phyloP scores from a whole-genome alignment of 306 rosid species.

The Dalbergia oliveri region DNA sequence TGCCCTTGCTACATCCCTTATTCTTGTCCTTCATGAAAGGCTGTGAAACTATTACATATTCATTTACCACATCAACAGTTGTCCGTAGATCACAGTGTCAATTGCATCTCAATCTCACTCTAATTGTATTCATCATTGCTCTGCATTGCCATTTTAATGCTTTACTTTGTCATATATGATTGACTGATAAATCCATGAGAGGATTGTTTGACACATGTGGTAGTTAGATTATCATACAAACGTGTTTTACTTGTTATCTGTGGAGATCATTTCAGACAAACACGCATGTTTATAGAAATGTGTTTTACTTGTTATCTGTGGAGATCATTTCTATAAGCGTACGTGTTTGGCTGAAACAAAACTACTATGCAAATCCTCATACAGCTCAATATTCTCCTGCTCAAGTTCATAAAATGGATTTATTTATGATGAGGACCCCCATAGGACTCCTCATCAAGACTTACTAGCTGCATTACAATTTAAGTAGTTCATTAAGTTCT shows the following conservation, averaged over 20 bases:
- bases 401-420: neutral
- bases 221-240: too few species aligned
- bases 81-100: neutral
- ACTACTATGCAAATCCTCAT: too few species aligned
- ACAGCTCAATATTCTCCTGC: neutral
- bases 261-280: too few species aligned
- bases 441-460: neutral
- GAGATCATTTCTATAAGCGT: too few species aligned
- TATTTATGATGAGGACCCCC: slow-evolving; percentile 2
- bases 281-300: too few species aligned
- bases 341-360: too few species aligned
- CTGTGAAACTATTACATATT: neutral
- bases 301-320: too few species aligned
- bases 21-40: neutral
- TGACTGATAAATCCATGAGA: neutral
- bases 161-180: neutral
- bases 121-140: too few species aligned
- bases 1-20: neutral
- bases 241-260: too few species aligned
- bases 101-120: slow-evolving; percentile 7
- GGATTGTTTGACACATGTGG: too few species aligned
- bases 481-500: neutral
- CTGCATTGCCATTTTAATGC: slow-evolving; percentile 1
- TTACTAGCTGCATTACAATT: slow-evolving; percentile 2
- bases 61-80: neutral